Evolutionary conservation across 2,329 filamentous ascomycete species (phyloP), one percentile per base, ranked within the genome.

Genomic region (Aspergillus sp.): DNA sequence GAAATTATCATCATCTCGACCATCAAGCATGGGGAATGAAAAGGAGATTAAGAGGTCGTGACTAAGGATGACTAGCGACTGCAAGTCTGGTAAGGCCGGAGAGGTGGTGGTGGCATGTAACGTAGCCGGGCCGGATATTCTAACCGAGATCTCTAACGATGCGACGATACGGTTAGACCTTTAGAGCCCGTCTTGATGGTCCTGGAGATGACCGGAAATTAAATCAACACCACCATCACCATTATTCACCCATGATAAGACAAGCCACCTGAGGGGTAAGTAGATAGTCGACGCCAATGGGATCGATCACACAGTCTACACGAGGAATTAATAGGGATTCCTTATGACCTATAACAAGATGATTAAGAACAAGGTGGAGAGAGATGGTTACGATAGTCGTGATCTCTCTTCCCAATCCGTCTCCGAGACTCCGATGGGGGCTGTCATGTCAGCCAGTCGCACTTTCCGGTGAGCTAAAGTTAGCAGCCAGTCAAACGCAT

Each of bases 401-500:
- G 49, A 52, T 36, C 41, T n/a, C 41, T 17, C 41, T 17, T 43
- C 12, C 41, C 41, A 43, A 19, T 36, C 12, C 41, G 17, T 21
- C 41, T 45, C 41, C 41, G 17, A 45, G 41, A 21, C 41, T 23
- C 41, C 39, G 17, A 45, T 19, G 32, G 17, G 23, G 28, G 28
- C 28, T 30, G 28, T 30, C 28, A 30, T 30, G 23, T 30, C 28
- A 50, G 25, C 47, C 47, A 50, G 47, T 50, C 15, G 23, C 43
- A 13, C 36, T 19, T 38, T 49, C 30, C 12, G 47, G 32, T 48
- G 32, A 36, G 51, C 38, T 48, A 59, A 61, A 57, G 51, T 55
- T 52, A 58, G 59, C 55, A 61, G 38, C 48, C 55, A 56, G 59
- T 57, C 41, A 50, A 57, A 54, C 57, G 17, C 25, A 30, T 57